Conservation (phyloP, 2,329 filamentous ascomycete genomes). For the Talaromyces pinophilus region DNA sequence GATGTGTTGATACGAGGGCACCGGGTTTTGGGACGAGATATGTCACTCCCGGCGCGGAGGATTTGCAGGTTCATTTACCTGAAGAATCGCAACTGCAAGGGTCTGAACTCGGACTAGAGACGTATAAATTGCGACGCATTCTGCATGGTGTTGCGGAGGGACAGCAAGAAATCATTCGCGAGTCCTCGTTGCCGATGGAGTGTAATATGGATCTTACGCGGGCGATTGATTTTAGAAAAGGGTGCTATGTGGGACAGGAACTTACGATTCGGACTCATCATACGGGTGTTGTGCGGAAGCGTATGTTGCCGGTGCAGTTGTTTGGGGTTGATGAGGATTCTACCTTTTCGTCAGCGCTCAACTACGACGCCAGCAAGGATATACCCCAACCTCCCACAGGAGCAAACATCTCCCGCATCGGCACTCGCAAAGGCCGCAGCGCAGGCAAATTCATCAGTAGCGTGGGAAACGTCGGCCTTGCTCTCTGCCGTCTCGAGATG, state of each 20-base stretch:
- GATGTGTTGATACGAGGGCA: constrained; percentile 44
- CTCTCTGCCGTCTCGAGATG: constrained; percentile 80
- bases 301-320: constrained; percentile 77
- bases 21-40: constrained; percentile 44
- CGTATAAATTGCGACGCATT: constrained; percentile 76
- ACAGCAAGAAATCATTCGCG: constrained; percentile 71
- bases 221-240: constrained; percentile 90
- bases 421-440: constrained; percentile 60
- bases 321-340: constrained; percentile 56
- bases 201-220: constrained; percentile 83
- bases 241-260: constrained; percentile 96
- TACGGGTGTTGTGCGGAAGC: constrained; percentile 87
- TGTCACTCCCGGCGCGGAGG: constrained; percentile 40
- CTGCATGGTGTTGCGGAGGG: constrained; percentile 82
- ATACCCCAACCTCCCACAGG: constrained; percentile 39
- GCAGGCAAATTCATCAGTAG: constrained; percentile 79
- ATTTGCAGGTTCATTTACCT: constrained; percentile 34
- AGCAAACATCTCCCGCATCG: constrained; percentile 57
- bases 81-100: constrained; percentile 45
- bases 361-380: constrained; percentile 35
- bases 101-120: constrained; percentile 53
- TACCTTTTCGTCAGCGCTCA: constrained; percentile 32
- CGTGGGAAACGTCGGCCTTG: constrained; percentile 83
- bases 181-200: constrained; percentile 78
- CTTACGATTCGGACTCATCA: constrained; percentile 94